Evolutionary conservation across 202 grass and related monocot genomes (phyloP), one percentile per base, ranked within the genome.

Genomic region (Miscanthus sacchariflorus): DNA sequence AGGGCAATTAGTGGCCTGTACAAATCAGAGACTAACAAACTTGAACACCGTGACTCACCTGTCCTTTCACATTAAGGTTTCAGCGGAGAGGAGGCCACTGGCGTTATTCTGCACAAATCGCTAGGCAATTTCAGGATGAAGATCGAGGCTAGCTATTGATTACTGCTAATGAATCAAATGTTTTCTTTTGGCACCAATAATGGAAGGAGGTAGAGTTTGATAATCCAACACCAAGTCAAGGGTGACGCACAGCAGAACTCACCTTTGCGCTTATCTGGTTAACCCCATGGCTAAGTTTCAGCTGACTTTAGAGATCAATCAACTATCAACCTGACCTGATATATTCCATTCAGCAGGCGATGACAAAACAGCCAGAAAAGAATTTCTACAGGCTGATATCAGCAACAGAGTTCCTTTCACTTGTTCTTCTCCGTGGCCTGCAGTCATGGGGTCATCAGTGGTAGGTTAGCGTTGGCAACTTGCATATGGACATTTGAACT

Each of bases 381-480:
- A 43, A 66, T 79, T 68, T 88, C 76, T 45, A 80, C 79, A 58
- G 58, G 38, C 66, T 94, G 86, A 89, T 85, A 90, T 94, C 88
- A 94, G 90, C 86, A 92, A 73, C 23, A 23, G 71, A 73, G 68
- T 79, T 87, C 70, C 79, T 91, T 90, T 85, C 84, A 88, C 84
- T 69, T 87, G 71, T 85, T 94, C 74, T 87, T 94, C 74, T 58
- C 59, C 68, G 79, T 68, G 61, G 28, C 46, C 50, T 19, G 82
- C 61, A 85, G 76, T 61, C 86, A 84, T 81, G 83, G 74, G 74
- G 77, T 77, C 90, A 84, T 83, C 83, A 63, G 73, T 68, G 82
- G 89, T 86, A 38, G 72, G 92, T 85, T 89, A 92, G 85, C 19
- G 43, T 92, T 58, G 80, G 77, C 88, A 86, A 81, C 44, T 91